Evolutionary conservation across 1,139 yeast genomes (phyloP).

Genomic region (Geotrichum citri-aurantii): DNA sequence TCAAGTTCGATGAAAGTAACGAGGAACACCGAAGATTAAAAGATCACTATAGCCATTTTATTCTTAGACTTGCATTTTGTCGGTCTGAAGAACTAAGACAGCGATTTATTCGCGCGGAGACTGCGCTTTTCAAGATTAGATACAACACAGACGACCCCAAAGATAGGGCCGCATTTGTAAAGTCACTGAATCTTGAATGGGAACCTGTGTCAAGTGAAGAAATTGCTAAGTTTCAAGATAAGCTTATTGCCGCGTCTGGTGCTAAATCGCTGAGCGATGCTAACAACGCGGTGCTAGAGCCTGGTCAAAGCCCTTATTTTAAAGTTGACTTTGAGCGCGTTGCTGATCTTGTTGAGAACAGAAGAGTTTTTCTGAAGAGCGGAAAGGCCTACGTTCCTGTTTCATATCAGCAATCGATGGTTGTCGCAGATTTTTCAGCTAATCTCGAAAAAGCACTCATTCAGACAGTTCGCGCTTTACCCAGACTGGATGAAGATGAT

Average conservation of each 20-base stretch:
- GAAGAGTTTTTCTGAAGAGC: conserved; percentile 57
- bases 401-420: conserved; percentile 64
- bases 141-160: conserved; percentile 55
- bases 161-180: conserved; percentile 71
- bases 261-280: conserved; percentile 28
- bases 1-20: conserved; percentile 26
- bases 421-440: conserved; percentile 60
- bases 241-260: conserved; percentile 49
- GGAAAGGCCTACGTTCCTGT: conserved; percentile 87
- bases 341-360: conserved; percentile 61
- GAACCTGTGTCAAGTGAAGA: conserved; percentile 62
- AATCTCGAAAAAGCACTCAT: conserved; percentile 50
- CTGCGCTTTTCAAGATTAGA: conserved; percentile 66
- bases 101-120: conserved; percentile 72
- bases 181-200: conserved; percentile 54
- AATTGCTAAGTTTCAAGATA: conserved; percentile 45
- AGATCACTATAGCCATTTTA: conserved; percentile 89
- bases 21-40: conserved; percentile 59
- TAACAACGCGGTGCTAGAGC: neutral
- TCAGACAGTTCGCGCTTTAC: conserved; percentile 69
- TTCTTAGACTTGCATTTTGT: conserved; percentile 82
- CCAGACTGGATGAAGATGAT: conserved; percentile 88
- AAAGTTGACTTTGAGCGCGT: conserved; percentile 86
- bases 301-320: conserved; percentile 36
- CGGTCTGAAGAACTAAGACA: conserved; percentile 75